phyloP scores from a whole-genome alignment of 148 eudicot species.

The Salicornia ramosissima region DNA sequence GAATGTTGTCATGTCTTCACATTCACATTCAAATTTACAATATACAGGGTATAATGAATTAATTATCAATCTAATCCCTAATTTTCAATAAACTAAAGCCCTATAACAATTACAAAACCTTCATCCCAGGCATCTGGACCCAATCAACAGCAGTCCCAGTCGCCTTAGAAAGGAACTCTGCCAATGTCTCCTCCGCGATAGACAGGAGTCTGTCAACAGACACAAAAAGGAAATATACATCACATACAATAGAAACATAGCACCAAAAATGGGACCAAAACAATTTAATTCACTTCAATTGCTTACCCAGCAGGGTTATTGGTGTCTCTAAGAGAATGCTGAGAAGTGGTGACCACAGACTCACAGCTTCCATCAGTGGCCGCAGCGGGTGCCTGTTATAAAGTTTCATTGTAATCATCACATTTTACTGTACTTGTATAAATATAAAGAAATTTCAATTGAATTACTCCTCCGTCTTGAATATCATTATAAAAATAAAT shows the following conservation, averaged over 20 bases:
- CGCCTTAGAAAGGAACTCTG: conserved; percentile 99
- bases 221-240: conserved; percentile 4
- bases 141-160: conserved; percentile 99
- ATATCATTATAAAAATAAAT: neutral
- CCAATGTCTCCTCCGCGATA: conserved; percentile 95
- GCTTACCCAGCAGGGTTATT: conserved; percentile 80
- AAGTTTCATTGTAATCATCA: conserved; percentile 1
- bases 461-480: neutral
- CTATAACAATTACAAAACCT: conserved; percentile 39
- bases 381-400: conserved; percentile 48
- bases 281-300: neutral
- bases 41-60: neutral
- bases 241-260: conserved; percentile 11
- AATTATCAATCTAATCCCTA: neutral
- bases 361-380: conserved; percentile 74
- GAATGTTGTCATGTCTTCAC: neutral
- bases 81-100: neutral
- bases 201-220: conserved; percentile 66
- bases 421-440: neutral
- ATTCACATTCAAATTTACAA: neutral
- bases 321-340: conserved; percentile 64
- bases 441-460: conserved; percentile 5
- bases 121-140: conserved; percentile 99
- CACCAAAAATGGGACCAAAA: conserved; percentile 3
- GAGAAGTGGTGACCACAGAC: conserved; percentile 62